phyloP scores from a whole-genome alignment of 169 alveolate species.

The Plasmodium relictum region DNA sequence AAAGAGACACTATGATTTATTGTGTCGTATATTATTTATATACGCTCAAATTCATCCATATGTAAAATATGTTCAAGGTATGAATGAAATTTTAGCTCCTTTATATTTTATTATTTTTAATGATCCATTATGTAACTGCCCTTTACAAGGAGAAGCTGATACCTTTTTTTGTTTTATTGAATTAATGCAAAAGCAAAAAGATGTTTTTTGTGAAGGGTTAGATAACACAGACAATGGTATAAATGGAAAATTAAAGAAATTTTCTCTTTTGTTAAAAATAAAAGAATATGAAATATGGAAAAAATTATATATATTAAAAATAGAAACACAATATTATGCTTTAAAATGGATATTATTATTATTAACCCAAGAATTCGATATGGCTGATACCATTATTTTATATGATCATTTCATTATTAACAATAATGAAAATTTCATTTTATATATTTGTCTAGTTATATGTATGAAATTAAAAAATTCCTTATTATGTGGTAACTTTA shows the following conservation, averaged over 20 bases:
- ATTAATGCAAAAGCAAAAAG: conserved; percentile 90
- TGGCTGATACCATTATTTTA: conserved; percentile 73
- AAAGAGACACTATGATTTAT: conserved; percentile 79
- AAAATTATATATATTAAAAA: conserved; percentile 56
- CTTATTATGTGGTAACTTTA: conserved; percentile 69
- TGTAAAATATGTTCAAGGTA: conserved; percentile 91
- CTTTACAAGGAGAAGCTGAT: conserved; percentile 89
- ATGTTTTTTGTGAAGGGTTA: conserved; percentile 81
- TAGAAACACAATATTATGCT: conserved; percentile 81
- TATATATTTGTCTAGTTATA: conserved; percentile 71
- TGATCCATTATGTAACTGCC: conserved; percentile 79
- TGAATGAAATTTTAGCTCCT: conserved; percentile 91
- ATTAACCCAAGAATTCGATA: conserved; percentile 82
- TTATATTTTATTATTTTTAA: conserved; percentile 84
- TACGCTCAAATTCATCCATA: conserved; percentile 88
- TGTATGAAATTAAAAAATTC: conserved; percentile 54
- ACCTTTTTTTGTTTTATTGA: conserved; percentile 89
- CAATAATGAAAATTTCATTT: conserved; percentile 70
- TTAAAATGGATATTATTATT: conserved; percentile 84
- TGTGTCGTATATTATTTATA: conserved; percentile 86
- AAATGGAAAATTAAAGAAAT: conserved; percentile 74
- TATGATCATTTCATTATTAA: conserved; percentile 76
- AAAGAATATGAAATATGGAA: conserved; percentile 76
- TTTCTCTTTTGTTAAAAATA: conserved; percentile 68
- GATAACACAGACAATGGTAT: conserved; percentile 84